These are phyloP conservation scores for Eucalyptus pauciflora DNA, from an alignment of 345 rosid genomes.

Conservation along the genomic window DNA sequence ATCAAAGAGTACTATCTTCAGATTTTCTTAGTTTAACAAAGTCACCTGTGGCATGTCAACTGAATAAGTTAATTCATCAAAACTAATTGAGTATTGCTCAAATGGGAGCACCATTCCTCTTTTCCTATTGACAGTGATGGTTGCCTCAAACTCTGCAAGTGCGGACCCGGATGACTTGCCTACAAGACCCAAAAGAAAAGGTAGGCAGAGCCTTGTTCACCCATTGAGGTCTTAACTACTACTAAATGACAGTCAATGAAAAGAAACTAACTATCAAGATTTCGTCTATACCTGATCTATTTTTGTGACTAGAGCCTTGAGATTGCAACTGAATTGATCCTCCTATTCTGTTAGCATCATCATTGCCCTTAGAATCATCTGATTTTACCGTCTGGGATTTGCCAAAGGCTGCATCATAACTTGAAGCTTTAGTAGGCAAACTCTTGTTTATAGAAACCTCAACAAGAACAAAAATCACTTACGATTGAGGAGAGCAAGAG, in stretches of 20 bases:
- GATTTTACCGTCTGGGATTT: constrained; percentile 32
- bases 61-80: constrained; percentile 31
- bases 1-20: background rate
- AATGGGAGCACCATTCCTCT: constrained; percentile 64
- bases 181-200: background rate
- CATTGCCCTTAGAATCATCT: constrained; percentile 21
- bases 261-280: background rate
- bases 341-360: constrained; percentile 1
- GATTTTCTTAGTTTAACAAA: background rate
- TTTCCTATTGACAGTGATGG: background rate
- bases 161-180: background rate
- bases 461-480: constrained; percentile 1
- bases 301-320: background rate
- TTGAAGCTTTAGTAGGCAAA: background rate
- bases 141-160: background rate
- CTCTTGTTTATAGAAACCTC: background rate
- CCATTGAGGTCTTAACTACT: background rate
- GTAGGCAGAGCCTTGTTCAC: background rate
- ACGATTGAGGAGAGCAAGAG: constrained; percentile 30
- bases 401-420: constrained; percentile 40
- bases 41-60: constrained; percentile 38
- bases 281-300: constrained; percentile 2
- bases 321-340: constrained; percentile 14
- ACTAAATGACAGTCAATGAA: background rate
- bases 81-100: constrained; percentile 36